A percentile compares a stretch with the other conserved stretches of the same genome.
Conservation (phyloP, 78 protist genomes). For the Diacronema lutheri region DNA sequence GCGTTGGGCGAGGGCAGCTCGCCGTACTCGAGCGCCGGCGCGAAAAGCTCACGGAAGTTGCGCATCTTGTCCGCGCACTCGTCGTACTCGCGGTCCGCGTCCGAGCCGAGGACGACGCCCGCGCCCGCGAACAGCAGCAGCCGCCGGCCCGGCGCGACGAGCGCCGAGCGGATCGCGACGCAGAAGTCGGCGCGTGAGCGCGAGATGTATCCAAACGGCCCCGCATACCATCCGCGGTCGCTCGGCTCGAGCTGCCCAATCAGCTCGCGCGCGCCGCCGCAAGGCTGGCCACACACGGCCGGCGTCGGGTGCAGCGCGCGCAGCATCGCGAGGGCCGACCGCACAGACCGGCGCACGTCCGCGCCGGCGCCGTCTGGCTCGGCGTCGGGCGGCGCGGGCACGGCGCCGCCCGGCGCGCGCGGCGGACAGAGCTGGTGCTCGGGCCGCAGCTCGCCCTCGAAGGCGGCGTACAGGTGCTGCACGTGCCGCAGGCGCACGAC, state of each 20-base stretch:
- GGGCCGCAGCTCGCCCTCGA: not conserved
- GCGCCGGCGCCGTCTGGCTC: not conserved
- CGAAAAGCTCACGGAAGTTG: not conserved
- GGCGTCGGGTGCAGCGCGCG: slow-evolving; percentile 7
- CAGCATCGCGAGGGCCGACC: not conserved
- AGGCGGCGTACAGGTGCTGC: slow-evolving; percentile 16
- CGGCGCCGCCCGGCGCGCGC: too few species aligned
- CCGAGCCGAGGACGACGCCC: slow-evolving; percentile 1
- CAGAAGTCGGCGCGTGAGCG: slow-evolving; percentile 2
- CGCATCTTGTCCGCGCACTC: slow-evolving; percentile 18
- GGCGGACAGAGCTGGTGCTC: too few species aligned
- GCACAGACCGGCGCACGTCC: too few species aligned
- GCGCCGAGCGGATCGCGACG: slow-evolving; percentile 36
- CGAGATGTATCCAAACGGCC: slow-evolving; percentile 11
- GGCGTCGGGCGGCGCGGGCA: too few species aligned
- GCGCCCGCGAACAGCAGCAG: slow-evolving; percentile 8
- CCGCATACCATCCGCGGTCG: slow-evolving; percentile 26
- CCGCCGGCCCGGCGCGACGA: not conserved
- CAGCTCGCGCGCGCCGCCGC: not conserved
- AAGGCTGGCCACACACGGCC: slow-evolving; percentile 20
- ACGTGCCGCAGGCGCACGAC: slow-evolving; percentile 19
- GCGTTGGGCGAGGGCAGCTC: not conserved
- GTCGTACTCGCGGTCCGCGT: not conserved
- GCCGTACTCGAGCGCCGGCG: not conserved
- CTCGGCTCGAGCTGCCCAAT: not conserved